These are phyloP conservation scores for Tubosaeta sp. DNA, from an alignment of 768 basidiomycete genomes.

Conservation along the genomic window DNA sequence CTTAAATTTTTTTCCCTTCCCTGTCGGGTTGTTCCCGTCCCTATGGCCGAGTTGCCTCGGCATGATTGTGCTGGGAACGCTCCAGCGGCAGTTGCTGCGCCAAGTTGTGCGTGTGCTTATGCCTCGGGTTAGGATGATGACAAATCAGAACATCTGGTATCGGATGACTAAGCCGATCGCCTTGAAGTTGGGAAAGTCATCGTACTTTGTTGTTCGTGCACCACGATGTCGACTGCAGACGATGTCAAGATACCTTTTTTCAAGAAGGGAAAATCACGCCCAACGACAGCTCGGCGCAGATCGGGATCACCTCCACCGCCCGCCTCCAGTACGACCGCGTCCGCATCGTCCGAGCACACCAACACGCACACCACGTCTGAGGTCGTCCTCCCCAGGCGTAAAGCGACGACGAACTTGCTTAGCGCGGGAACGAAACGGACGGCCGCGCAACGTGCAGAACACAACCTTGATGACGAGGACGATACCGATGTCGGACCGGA, in stretches of 20 bases:
- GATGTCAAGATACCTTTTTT: slow-evolving; percentile 75
- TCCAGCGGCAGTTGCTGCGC: too few species aligned
- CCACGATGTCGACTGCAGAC: slow-evolving; percentile 31
- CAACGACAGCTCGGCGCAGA: slow-evolving; percentile 70
- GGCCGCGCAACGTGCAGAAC: slow-evolving; percentile 43
- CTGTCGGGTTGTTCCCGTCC: not conserved
- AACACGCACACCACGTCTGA: slow-evolving; percentile 36
- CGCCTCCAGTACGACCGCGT: not conserved
- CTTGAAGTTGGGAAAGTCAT: not conserved
- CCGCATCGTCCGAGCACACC: slow-evolving; percentile 16
- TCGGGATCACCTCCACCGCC: slow-evolving; percentile 56
- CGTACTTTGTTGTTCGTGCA: not conserved
- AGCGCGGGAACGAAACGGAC: slow-evolving; percentile 73
- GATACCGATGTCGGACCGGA: slow-evolving; percentile 47
- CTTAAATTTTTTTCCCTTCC: not conserved
- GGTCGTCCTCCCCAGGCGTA: slow-evolving; percentile 76
- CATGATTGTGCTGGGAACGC: not conserved
- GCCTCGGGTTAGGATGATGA: slow-evolving; percentile 3
- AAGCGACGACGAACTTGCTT: slow-evolving; percentile 62
- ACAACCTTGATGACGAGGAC: slow-evolving; percentile 44
- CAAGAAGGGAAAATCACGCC: slow-evolving; percentile 79
- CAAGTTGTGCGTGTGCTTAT: too few species aligned
- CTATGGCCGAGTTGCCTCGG: not conserved
- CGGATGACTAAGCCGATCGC: slow-evolving; percentile 18
- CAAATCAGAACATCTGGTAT: slow-evolving; percentile 1